These are phyloP conservation scores for Pyrus pyrifolia DNA, from an alignment of 306 rosid genomes.

Conservation along the genomic window DNA sequence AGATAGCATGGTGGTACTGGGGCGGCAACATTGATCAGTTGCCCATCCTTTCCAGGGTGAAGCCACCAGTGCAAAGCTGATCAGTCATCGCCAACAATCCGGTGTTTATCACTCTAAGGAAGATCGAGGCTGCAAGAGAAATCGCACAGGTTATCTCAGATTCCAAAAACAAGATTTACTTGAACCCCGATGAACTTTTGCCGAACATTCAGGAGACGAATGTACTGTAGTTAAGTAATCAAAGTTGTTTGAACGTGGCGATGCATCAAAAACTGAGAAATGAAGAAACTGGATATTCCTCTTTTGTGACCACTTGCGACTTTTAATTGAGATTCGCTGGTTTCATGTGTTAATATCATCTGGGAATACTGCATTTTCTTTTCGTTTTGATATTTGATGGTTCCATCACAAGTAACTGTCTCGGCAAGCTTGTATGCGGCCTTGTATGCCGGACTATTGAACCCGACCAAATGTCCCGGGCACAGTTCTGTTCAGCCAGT, in stretches of 20 bases:
- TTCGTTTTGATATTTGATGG: not conserved
- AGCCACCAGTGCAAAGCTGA: constrained; percentile 76
- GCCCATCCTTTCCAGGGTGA: constrained; percentile 54
- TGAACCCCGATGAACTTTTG: constrained; percentile 62
- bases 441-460: too few relatives aligned
- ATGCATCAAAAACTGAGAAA: not conserved
- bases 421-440: too few relatives aligned
- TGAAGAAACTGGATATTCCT: not conserved
- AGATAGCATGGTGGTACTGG: not conserved
- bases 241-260: constrained; percentile 2
- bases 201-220: constrained; percentile 58
- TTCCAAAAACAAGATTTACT: constrained; percentile 58
- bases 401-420: not conserved
- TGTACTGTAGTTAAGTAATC: constrained; percentile 36
- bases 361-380: not conserved
- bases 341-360: not conserved
- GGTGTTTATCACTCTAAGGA: constrained; percentile 71
- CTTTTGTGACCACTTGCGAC: not conserved
- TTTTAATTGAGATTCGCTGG: not conserved
- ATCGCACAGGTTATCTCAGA: constrained; percentile 57
- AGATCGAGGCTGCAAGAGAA: constrained; percentile 90
- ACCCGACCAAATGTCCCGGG: too few relatives aligned
- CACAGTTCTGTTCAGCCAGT: too few relatives aligned
- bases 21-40: not conserved
- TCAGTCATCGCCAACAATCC: constrained; percentile 85